Evolutionary conservation across 1,139 yeast species (phyloP).

Genomic region (Kodamaea sp.): DNA sequence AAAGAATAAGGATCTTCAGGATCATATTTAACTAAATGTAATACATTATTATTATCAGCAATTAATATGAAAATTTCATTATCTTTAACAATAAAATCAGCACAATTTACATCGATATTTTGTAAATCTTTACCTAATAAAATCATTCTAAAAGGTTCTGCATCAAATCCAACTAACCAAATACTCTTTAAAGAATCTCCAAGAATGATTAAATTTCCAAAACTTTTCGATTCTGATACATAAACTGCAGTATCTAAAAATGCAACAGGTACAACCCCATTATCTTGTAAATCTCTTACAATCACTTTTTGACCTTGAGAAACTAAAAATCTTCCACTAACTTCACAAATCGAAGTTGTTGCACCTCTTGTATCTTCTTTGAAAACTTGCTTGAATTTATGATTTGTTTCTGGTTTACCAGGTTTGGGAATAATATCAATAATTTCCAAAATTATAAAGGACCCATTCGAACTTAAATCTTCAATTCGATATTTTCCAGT

Average conservation of each 20-base stretch:
- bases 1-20: constrained; percentile 86
- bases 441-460: constrained; percentile 69
- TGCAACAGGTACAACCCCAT: constrained; percentile 88
- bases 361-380: constrained; percentile 83
- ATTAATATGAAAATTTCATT: constrained; percentile 64
- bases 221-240: constrained; percentile 74
- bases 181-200: constrained; percentile 83
- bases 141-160: constrained; percentile 89
- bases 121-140: constrained; percentile 72
- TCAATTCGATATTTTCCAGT: constrained; percentile 77
- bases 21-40: constrained; percentile 80
- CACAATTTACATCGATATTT: constrained; percentile 55
- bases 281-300: constrained; percentile 79
- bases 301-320: constrained; percentile 87
- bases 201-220: constrained; percentile 71
- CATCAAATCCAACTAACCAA: constrained; percentile 86
- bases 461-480: constrained; percentile 78
- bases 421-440: constrained; percentile 90
- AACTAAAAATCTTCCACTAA: constrained; percentile 79
- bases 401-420: constrained; percentile 79
- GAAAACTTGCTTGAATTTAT: constrained; percentile 70
- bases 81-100: constrained; percentile 71
- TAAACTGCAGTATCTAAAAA: constrained; percentile 82
- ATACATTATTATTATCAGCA: constrained; percentile 66
- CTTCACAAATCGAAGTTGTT: constrained; percentile 71